Conservation (phyloP, 108 stramenopile species). For the Pelagomonas calceolata region DNA sequence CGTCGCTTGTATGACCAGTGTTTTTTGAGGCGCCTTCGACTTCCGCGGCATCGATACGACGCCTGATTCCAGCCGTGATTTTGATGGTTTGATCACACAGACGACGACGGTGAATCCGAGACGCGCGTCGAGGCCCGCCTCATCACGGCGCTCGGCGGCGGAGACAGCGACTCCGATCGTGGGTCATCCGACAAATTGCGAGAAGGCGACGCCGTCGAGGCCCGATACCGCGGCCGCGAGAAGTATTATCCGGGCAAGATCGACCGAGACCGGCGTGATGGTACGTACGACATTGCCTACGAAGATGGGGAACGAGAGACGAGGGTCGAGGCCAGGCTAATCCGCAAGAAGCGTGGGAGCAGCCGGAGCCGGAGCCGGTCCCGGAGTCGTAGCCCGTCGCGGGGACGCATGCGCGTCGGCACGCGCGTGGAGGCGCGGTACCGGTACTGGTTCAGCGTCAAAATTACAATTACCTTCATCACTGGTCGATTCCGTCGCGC, state of each 20-base stretch:
- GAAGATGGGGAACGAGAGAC: constrained; percentile 19
- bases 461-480: constrained; percentile 23
- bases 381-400: too few relatives aligned
- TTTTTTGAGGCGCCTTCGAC: too few relatives aligned
- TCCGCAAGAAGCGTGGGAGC: not conserved
- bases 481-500: constrained; percentile 7
- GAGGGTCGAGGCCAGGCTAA: constrained; percentile 8
- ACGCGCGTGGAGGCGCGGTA: constrained; percentile 35
- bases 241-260: constrained; percentile 24
- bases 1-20: too few relatives aligned
- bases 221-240: too few relatives aligned
- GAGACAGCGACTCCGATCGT: not conserved
- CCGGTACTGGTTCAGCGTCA: constrained; percentile 21
- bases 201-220: constrained; percentile 1
- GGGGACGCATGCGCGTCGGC: constrained; percentile 4
- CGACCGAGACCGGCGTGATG: constrained; percentile 20
- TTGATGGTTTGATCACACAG: too few relatives aligned
- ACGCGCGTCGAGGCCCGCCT: constrained; percentile 13
- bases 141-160: not conserved
- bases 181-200: not conserved
- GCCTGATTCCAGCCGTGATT: too few relatives aligned
- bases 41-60: too few relatives aligned
- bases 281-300: constrained; percentile 30
- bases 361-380: too few relatives aligned
- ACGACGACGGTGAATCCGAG: constrained; percentile 46